Evolutionary conservation across 2,329 filamentous ascomycete genomes (phyloP), one percentile per base, ranked within the genome.

Genomic region (Cladorrhinum sp.): DNA sequence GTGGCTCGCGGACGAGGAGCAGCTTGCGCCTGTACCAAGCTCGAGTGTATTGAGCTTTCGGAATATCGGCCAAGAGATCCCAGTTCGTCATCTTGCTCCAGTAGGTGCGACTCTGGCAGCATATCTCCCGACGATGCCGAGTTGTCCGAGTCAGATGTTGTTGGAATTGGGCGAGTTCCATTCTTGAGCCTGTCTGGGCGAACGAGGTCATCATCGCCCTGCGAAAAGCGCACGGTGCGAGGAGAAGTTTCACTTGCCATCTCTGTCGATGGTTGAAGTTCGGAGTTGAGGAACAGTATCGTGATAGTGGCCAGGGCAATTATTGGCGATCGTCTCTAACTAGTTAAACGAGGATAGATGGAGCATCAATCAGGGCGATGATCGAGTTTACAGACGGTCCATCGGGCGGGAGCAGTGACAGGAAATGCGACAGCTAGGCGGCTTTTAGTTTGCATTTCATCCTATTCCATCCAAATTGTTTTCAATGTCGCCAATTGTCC

Each of bases 171-270:
- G 6, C 72, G 72, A 49, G 73, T 72, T 21, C 77, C 74, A 61
- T 68, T 72, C 61, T 75, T 80, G 65, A 73, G 64, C 65, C 75
- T 78, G 24, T 83, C 80, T 54, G 72, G 61, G 23, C 74, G 75
- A 36, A 70, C 64, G 57, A 59, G 55, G 23, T 80, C 79, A 59
- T 79, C 75, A 61, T 81, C 82, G 69, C 74, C 72, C 62, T 79
- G 77, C 51, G 80, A 81, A 68, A 86, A 86, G 65, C 83, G 81
- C 65, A 86, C 82, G 64, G 79, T 77, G 67, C 83, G 80, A 55
- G 83, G 81, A 10, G 82, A 82, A 36, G 78, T 72, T 65, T 86
- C 82, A 68, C 77, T 72, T 69, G 74, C 67, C 73, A 75, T 75
- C 42, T 23, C 39, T 24, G 21, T 18, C 10, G 18, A 36, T 20